Evolutionary conservation across 2,329 filamentous ascomycete genomes (phyloP).

Genomic region (Bimuria novae-zelandiae): DNA sequence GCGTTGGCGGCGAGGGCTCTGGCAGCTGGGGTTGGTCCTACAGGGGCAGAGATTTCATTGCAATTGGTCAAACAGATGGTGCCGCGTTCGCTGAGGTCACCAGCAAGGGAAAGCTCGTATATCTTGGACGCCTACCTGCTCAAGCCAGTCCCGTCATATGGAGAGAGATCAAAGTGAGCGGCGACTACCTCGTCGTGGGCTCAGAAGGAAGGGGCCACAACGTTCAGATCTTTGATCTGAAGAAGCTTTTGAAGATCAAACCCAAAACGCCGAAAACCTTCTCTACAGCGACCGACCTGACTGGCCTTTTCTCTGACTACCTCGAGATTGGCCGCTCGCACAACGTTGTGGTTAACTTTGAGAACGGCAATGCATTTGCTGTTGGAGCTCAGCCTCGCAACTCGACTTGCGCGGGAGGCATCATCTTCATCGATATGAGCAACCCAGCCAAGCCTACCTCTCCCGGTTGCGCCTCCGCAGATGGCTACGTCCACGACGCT

Average conservation of each 20-base stretch:
- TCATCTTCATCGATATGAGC: slow-evolving; percentile 64
- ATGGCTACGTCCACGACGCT: slow-evolving; percentile 65
- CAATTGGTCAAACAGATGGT: slow-evolving; percentile 61
- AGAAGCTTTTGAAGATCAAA: slow-evolving; percentile 43
- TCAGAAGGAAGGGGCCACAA: slow-evolving; percentile 52
- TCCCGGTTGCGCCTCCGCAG: slow-evolving; percentile 59
- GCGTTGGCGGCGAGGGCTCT: slow-evolving; percentile 47
- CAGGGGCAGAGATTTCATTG: slow-evolving; percentile 59
- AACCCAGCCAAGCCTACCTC: slow-evolving; percentile 52
- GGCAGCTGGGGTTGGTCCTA: slow-evolving; percentile 60
- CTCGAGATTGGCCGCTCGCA: slow-evolving; percentile 36
- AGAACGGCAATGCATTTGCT: slow-evolving; percentile 41
- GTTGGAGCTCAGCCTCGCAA: slow-evolving; percentile 39
- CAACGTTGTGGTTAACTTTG: slow-evolving; percentile 44
- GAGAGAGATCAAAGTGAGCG: slow-evolving; percentile 57
- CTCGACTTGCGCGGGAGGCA: slow-evolving; percentile 54
- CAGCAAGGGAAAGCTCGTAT: slow-evolving; percentile 54
- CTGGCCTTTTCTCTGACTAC: slow-evolving; percentile 30
- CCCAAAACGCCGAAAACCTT: slow-evolving; percentile 40
- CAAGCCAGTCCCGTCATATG: slow-evolving; percentile 53
- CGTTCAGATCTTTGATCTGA: slow-evolving; percentile 66
- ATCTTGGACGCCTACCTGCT: slow-evolving; percentile 59
- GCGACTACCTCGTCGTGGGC: slow-evolving; percentile 50
- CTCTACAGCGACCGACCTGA: slow-evolving; percentile 33
- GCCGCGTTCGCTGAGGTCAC: slow-evolving; percentile 59